phyloP scores from a whole-genome alignment of 345 rosid species.

The Sonneratia caseolaris region DNA sequence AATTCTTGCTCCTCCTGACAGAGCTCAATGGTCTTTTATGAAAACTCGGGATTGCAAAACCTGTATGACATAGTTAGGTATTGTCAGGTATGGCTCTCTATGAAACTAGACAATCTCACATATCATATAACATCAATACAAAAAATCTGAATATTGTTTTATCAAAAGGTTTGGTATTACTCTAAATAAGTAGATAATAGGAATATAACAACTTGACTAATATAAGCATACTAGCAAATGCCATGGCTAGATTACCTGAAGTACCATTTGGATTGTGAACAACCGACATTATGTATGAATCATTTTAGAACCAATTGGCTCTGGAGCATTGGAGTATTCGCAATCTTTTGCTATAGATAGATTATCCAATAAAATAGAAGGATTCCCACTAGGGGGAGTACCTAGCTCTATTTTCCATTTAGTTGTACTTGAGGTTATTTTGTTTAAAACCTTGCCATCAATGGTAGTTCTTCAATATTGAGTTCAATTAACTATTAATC shows the following conservation, averaged over 20 bases:
- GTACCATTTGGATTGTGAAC: not conserved
- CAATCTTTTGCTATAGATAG: not conserved
- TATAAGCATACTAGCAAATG: no score
- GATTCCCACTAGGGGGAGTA: not conserved
- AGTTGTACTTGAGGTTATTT: not conserved
- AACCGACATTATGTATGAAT: not conserved
- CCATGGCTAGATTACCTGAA: not conserved
- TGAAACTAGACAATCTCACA: not conserved
- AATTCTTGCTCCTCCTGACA: constrained; percentile 23
- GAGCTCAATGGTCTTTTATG: constrained; percentile 98
- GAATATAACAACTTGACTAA: not conserved
- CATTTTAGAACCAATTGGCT: not conserved
- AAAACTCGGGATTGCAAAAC: constrained; percentile 88
- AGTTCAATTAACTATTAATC: not conserved
- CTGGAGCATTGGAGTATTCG: not conserved
- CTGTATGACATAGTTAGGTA: constrained; percentile 82
- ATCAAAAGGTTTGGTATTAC: not conserved
- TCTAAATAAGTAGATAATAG: not conserved
- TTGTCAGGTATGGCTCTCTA: constrained; percentile 56
- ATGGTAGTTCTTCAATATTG: not conserved
- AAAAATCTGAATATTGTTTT: not conserved
- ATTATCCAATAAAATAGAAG: not conserved
- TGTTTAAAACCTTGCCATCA: not conserved
- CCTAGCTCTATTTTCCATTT: not conserved
- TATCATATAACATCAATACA: not conserved